Evolutionary conservation across 305 asterid species (phyloP).

Genomic region (Solanum hybrid): DNA sequence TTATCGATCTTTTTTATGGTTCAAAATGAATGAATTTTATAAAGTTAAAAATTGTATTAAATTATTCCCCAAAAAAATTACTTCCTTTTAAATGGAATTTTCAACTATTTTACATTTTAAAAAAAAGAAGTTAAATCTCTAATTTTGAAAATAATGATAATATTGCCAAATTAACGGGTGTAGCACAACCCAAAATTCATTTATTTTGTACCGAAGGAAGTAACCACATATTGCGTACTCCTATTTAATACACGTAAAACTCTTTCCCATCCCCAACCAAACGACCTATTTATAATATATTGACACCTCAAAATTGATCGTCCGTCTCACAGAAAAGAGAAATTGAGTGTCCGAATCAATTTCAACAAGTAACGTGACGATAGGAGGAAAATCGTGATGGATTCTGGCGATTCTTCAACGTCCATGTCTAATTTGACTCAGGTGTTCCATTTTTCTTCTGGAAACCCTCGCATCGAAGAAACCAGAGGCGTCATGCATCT

Average conservation of each 20-base stretch:
- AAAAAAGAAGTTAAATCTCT: neutral
- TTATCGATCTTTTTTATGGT: neutral
- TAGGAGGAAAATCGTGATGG: neutral
- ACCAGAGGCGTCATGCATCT: slow-evolving; percentile 85
- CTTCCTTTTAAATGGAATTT: neutral
- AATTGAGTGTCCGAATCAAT: neutral
- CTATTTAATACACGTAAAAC: neutral
- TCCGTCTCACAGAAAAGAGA: neutral
- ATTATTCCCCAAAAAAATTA: neutral
- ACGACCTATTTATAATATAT: neutral
- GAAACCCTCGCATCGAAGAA: slow-evolving; percentile 96
- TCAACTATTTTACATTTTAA: neutral
- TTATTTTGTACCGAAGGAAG: neutral
- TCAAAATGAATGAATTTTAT: neutral
- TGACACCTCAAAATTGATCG: neutral
- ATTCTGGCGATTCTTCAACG: slow-evolving; percentile 18
- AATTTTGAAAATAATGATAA: too few species aligned
- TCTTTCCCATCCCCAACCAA: neutral
- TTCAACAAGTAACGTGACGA: neutral
- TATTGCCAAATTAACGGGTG: neutral
- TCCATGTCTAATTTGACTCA: slow-evolving; percentile 24
- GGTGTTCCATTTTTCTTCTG: slow-evolving; percentile 68
- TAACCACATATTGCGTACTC: neutral
- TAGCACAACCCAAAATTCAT: neutral
- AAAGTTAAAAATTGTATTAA: neutral